These are phyloP conservation scores for Fistulinella prunicolor DNA, from an alignment of 768 basidiomycete genomes.

Conservation along the genomic window DNA sequence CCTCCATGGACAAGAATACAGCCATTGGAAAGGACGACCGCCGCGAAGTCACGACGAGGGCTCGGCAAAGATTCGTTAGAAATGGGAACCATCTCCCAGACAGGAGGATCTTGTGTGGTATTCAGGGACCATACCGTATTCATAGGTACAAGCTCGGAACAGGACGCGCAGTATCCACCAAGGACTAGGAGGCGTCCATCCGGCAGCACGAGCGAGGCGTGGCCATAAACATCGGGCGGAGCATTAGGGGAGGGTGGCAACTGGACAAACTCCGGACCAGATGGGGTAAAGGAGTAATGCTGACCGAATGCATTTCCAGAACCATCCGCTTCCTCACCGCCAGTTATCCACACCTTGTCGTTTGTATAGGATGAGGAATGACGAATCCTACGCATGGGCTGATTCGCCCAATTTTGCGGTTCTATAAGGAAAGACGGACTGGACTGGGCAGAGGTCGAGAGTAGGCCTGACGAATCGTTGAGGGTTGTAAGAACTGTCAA, in stretches of 20 bases:
- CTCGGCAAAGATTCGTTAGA: slow-evolving; percentile 45
- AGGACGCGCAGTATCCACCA: slow-evolving; percentile 63
- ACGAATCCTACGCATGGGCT: slow-evolving; percentile 76
- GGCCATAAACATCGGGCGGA: slow-evolving; percentile 71
- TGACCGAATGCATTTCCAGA: slow-evolving; percentile 62
- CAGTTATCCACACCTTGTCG: slow-evolving; percentile 66
- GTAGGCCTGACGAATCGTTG: slow-evolving; percentile 61
- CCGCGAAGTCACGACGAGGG: slow-evolving; percentile 64
- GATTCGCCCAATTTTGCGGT: slow-evolving; percentile 50
- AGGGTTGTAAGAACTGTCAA: slow-evolving; percentile 45
- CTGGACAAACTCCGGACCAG: slow-evolving; percentile 46
- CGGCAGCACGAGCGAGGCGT: slow-evolving; percentile 62
- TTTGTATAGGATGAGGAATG: slow-evolving; percentile 57
- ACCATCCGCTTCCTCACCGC: slow-evolving; percentile 81
- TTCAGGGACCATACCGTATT: slow-evolving; percentile 62
- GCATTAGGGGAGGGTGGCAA: slow-evolving; percentile 49
- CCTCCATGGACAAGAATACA: slow-evolving; percentile 80
- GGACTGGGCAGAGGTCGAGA: slow-evolving; percentile 42
- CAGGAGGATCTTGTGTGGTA: slow-evolving; percentile 42
- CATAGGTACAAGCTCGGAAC: slow-evolving; percentile 50
- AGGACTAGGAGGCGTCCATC: slow-evolving; percentile 71
- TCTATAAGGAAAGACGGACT: slow-evolving; percentile 48
- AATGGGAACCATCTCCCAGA: slow-evolving; percentile 49
- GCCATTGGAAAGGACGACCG: slow-evolving; percentile 46
- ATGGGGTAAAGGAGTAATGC: slow-evolving; percentile 60